Base-by-base conservation (phyloP, 495 filamentous ascomycete species). In the Penicillium salamii region DNA sequence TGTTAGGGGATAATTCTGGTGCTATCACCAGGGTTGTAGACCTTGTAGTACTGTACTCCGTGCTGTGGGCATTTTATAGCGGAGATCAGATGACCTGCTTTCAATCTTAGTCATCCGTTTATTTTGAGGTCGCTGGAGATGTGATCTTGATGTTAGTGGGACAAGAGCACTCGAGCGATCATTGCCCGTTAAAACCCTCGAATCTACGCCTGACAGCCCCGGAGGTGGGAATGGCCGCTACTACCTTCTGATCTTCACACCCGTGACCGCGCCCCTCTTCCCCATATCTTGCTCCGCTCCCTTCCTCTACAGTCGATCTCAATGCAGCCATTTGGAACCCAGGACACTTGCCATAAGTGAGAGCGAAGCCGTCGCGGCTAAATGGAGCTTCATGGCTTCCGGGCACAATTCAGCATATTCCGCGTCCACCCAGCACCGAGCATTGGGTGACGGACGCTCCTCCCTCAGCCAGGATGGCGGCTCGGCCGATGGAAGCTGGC, bases 381-480 rank as follows among this genome's bases (percentile, higher is more conserved):
- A 62, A 74, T 75, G 73, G 73, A 71, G 68, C 64, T 64, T 54
- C 57, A 75, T 75, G 72, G 74, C 71, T 68, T 75, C 74, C 68
- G 72, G 65, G 67, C 61, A 75, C 55, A 72, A 71, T 58, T 66
- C 69, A 65, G 65, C 58, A 52, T 74, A 67, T 65, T 88, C 86
- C 50, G 80, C 80, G 48, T 86, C 86, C 61, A 83, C 83, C 61
- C 87, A 89, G 68, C 82, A 85, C 69, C 82, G 67, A 37, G 59
- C 77, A 47, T 75, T 82, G 49, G 75, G 75, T 56, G 74, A 78
- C 58, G 83, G 82, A 51, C 73, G 74, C 49, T 76, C 78, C 15
- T 68, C 69, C 8, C 70, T 76, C 45, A 79, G 67, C 42, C 80
- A 78, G 52, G 81, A 84, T 74, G 81, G 72, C 59, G 66, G 62